Base-by-base conservation (phyloP, 129 eudicot genomes). In the Silybum marianum region DNA sequence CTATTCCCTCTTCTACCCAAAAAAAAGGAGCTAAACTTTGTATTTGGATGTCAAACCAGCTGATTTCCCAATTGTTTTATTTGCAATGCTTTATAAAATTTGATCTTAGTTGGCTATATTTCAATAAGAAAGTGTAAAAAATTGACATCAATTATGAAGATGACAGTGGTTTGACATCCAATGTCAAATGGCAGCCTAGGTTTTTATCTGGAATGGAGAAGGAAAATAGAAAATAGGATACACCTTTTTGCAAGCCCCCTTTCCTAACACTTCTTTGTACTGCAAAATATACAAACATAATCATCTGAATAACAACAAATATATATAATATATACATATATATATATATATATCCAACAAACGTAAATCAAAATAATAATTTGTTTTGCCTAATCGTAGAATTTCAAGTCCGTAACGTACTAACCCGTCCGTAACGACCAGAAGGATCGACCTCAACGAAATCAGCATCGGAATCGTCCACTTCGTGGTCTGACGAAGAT, bases 371-470 rank as follows among this genome's bases (percentile, higher is more conserved):
- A 32, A 78, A 12, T 7, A 36, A 76, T 46, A 54, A 54, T 19
- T 3, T 0, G 11, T 16, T 19, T 73, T 46, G 11, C 25, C 68
- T 26, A 23, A 9, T 21, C 34, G 75, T 30, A 71, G 38, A 85
- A 3, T 38, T 23, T 72, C n/a, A 54, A 77, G 83, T 42, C 18
- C 7, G 68, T 25, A 21, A 30, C 66, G 16, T 21, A 26, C 72
- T 72, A 78, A 89, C 93, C 74, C 90, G 81, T 79, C 92, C 92
- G 79, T 89, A 89, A 81, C 92, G 87, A 71, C 92, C 90, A 40
- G 92, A 86, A 21, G 92, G 93, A 84, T 89, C 93, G 76, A 89
- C 77, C 82, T 89, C 93, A 82, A 89, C 90, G 51, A 89, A 84
- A 19, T 86, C 92, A 74, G 85, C 36, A 36, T 76, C 82, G 75